Evolutionary conservation across 208 protist species (phyloP), one percentile per base, ranked within the genome.

Genomic region (Trichomonas gallinae): DNA sequence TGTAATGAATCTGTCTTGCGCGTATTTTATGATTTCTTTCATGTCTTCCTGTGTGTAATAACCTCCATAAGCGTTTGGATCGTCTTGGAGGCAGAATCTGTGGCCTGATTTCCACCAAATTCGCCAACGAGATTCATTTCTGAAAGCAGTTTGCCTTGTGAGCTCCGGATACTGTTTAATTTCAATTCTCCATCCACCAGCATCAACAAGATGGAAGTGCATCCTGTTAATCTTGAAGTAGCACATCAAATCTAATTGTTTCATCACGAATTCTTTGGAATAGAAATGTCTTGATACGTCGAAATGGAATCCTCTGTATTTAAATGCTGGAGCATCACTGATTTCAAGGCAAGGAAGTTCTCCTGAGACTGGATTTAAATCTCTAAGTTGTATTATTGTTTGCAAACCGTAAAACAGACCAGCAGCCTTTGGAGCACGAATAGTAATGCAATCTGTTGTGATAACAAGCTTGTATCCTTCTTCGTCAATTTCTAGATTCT

Each of bases 1-100:
- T 2, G 11, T 51, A 15, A 93, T 93, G n/a, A n/a, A 34, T 58
- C 17, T 34, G 6, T 34, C 3, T 38, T 48, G 0, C 17, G 87
- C 87, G 31, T 93, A 93, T 17, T 23, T 8, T 38, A 93, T 26
- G 11, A 93, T 8, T 9, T 93, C 87, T 38, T 31, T 48, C 26
- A 93, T 44, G 48, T 93, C 44, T 2, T 93, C 87, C 45, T 93
- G 87, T 51, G 87, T 93, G 26, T 93, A 93, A 36, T 51, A 93
- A 6, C 34, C 34, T 40, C 81, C 81, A 85, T 85, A 85, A 4
- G 58, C 58, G 6, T n/a, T n/a, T 42, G 81, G 81, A 40, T 34
- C 34, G 34, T 85, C 26, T 11, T 85, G 3, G 34, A 40, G 34
- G 26, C 26, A n/a, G 11, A 17, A 17, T 34, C 34, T 11, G n/a